Conservation (phyloP, 1,284 basidiomycete species). For the Marasmius oreades region DNA sequence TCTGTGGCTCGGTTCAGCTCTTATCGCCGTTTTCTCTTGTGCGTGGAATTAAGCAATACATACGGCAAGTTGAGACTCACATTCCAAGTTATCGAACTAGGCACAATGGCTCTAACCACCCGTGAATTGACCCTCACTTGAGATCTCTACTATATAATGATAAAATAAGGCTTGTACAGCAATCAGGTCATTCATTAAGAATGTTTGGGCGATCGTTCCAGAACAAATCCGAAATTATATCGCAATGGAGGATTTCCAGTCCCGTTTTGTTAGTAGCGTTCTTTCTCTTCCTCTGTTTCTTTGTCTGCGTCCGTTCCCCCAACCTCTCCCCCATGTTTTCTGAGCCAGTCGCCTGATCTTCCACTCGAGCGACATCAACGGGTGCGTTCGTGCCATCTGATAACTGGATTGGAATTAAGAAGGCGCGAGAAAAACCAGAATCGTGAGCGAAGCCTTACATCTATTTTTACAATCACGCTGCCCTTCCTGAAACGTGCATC, state of each 20-base stretch:
- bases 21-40: too few relatives aligned
- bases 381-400: too few relatives aligned
- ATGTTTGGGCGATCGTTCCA: constrained; percentile 60
- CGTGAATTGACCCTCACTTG: too few relatives aligned
- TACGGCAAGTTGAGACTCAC: too few relatives aligned
- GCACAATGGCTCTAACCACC: too few relatives aligned
- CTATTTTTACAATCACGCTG: constrained; percentile 74
- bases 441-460: constrained; percentile 24
- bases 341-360: background rate
- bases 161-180: background rate
- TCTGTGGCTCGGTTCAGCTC: too few relatives aligned
- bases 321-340: background rate
- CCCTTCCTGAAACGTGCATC: constrained; percentile 82
- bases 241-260: constrained; percentile 68
- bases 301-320: background rate
- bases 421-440: background rate
- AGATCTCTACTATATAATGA: too few relatives aligned
- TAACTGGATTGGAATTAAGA: too few relatives aligned
- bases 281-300: constrained; percentile 20
- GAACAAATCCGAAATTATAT: constrained; percentile 80
- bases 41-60: too few relatives aligned
- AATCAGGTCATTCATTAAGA: constrained; percentile 29
- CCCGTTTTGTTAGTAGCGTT: constrained; percentile 37
- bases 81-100: too few relatives aligned
- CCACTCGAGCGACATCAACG: background rate